These are phyloP conservation scores for Kokia cookei DNA, from an alignment of 441 rosid species.

Conservation along the genomic window DNA sequence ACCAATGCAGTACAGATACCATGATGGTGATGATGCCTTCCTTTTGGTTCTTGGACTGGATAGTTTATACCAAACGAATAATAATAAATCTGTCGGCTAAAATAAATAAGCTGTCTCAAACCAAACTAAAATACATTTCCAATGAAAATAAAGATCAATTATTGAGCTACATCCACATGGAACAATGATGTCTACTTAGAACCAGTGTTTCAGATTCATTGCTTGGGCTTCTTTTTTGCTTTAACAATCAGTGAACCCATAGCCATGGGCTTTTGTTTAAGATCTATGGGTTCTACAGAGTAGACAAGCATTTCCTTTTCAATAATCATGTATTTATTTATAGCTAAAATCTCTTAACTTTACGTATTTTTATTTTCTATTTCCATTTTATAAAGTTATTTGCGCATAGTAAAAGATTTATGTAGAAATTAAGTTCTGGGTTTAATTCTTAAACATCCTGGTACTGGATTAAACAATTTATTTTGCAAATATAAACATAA, in stretches of 20 bases:
- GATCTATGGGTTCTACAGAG: background rate
- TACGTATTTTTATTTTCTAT: background rate
- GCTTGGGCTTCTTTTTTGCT: constrained; percentile 42
- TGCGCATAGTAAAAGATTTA: background rate
- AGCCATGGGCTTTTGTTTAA: constrained; percentile 55
- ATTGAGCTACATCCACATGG: background rate
- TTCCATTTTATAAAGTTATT: background rate
- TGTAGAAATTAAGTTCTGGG: too few species aligned
- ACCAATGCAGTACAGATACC: constrained; percentile 19
- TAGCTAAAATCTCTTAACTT: background rate
- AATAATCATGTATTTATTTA: background rate
- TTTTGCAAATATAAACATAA: too few species aligned
- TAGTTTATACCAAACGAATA: constrained; percentile 8
- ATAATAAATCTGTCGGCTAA: constrained; percentile 4
- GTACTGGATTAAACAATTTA: too few species aligned
- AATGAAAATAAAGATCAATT: background rate
- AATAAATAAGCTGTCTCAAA: constrained; percentile 10
- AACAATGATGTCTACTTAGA: too few species aligned
- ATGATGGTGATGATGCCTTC: constrained; percentile 1
- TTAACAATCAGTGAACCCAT: constrained; percentile 43
- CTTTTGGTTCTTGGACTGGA: constrained; percentile 16
- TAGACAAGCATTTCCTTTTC: background rate
- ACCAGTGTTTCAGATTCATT: background rate
- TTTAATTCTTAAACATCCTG: too few species aligned
- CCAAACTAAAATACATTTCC: constrained; percentile 7